These are phyloP conservation scores for Mercurialis annua DNA, from an alignment of 345 rosid species.

Conservation along the genomic window DNA sequence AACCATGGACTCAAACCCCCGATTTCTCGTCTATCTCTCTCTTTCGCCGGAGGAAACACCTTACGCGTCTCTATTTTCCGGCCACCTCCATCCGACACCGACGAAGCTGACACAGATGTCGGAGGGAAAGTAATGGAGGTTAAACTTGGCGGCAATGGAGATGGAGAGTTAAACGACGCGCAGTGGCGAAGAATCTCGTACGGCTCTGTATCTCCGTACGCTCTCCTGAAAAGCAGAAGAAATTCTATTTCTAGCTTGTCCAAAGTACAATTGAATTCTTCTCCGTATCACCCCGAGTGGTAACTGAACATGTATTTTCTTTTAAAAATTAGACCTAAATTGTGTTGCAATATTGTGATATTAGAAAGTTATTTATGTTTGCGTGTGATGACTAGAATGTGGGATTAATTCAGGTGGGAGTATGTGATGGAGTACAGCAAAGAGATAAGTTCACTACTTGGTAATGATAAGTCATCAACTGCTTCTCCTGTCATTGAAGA, in stretches of 20 bases:
- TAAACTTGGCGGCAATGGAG: conserved; percentile 50
- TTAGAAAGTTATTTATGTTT: not conserved
- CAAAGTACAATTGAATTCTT: conserved; percentile 47
- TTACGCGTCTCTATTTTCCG: conserved; percentile 68
- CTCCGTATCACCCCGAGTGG: conserved; percentile 71
- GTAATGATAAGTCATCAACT: conserved; percentile 32
- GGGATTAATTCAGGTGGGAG: conserved; percentile 60
- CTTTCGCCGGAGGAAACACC: conserved; percentile 81
- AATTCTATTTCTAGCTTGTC: conserved; percentile 53
- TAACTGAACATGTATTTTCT: conserved; percentile 21
- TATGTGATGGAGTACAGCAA: conserved; percentile 83
- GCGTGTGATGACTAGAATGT: not conserved
- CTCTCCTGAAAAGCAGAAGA: conserved; percentile 80
- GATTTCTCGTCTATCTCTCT: conserved; percentile 64
- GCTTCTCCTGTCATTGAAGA: conserved; percentile 52
- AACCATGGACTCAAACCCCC: conserved; percentile 63
- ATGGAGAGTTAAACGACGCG: conserved; percentile 57
- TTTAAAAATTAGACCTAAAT: not conserved
- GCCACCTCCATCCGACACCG: conserved; percentile 27
- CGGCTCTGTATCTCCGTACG: conserved; percentile 85
- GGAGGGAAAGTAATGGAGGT: conserved; percentile 76
- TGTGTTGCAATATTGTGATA: not conserved
- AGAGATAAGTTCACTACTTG: conserved; percentile 66
- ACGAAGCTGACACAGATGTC: conserved; percentile 13
- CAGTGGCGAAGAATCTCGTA: conserved; percentile 79